These are phyloP conservation scores for Ammopiptanthus mongolicus DNA, from an alignment of 306 rosid genomes.

Conservation along the genomic window DNA sequence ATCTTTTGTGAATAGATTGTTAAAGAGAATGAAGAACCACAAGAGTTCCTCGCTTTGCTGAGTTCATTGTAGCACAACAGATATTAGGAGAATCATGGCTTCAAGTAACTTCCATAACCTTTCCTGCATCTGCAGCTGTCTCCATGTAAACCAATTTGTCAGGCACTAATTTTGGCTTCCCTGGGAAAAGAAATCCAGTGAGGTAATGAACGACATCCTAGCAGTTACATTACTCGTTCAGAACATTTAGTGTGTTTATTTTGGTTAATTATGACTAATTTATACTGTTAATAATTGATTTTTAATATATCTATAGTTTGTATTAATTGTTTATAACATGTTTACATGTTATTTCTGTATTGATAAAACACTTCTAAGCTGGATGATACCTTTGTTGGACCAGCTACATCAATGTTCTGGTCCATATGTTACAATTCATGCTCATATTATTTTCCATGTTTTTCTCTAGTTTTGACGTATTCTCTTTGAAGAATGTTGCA, in stretches of 20 bases:
- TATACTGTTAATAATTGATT: neutral
- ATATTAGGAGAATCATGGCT: conserved; percentile 20
- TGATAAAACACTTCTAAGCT: neutral
- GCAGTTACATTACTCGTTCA: conserved; percentile 2
- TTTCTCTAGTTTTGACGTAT: neutral
- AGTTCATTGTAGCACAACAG: conserved; percentile 45
- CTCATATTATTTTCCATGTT: neutral
- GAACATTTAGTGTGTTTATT: conserved; percentile 1
- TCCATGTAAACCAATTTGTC: conserved; percentile 21
- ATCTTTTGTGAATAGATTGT: conserved; percentile 48
- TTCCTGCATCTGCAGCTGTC: conserved; percentile 34
- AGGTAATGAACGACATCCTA: conserved; percentile 42
- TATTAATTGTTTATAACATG: neutral
- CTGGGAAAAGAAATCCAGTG: conserved; percentile 25
- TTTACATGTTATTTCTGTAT: neutral
- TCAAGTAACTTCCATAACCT: conserved; percentile 17
- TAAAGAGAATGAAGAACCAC: conserved; percentile 76
- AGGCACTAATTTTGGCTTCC: conserved; percentile 33
- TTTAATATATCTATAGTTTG: neutral
- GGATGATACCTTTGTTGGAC: neutral
- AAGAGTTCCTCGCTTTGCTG: conserved; percentile 60
- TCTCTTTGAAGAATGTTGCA: neutral
- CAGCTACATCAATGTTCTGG: neutral
- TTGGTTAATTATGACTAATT: neutral
- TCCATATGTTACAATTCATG: neutral